Conservation (phyloP, 2,329 filamentous ascomycete species). For the Cercospora sesami region DNA sequence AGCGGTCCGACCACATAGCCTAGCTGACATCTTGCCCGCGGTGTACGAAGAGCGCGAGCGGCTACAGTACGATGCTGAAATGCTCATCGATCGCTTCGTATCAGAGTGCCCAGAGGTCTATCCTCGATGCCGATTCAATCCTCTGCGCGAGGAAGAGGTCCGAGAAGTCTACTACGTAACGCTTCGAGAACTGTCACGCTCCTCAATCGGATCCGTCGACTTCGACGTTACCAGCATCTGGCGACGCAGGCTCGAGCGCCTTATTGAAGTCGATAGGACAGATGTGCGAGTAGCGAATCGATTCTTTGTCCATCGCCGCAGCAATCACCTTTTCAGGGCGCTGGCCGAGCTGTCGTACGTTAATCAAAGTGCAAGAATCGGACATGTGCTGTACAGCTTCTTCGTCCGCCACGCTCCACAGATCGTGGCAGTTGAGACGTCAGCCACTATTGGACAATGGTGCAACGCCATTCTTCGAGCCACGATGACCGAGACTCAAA, state of each 20-base stretch:
- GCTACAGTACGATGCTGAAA: constrained; percentile 12
- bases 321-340: constrained; percentile 19
- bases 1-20: constrained; percentile 11
- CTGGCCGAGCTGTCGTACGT: constrained; percentile 19
- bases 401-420: constrained; percentile 17
- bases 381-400: constrained; percentile 16
- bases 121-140: constrained; percentile 19
- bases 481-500: constrained; percentile 15
- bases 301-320: constrained; percentile 14
- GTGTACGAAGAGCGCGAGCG: constrained; percentile 18
- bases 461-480: constrained; percentile 21
- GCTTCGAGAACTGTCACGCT: constrained; percentile 16
- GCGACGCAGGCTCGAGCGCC: constrained; percentile 11
- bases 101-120: constrained; percentile 19
- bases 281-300: background rate
- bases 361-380: constrained; percentile 14
- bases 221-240: constrained; percentile 8
- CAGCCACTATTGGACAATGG: constrained; percentile 20
- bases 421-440: constrained; percentile 15
- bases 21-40: constrained; percentile 10
- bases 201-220: constrained; percentile 1
- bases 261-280: constrained; percentile 13
- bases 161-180: constrained; percentile 21
- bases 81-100: constrained; percentile 20
- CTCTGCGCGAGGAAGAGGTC: constrained; percentile 19